Percentiles rank a stretch among this genome's conserved stretches.
These are phyloP conservation scores for sunflower (Helianthus annuus) DNA, from an alignment of 129 eudicot species.

Conservation along the genomic window DNA sequence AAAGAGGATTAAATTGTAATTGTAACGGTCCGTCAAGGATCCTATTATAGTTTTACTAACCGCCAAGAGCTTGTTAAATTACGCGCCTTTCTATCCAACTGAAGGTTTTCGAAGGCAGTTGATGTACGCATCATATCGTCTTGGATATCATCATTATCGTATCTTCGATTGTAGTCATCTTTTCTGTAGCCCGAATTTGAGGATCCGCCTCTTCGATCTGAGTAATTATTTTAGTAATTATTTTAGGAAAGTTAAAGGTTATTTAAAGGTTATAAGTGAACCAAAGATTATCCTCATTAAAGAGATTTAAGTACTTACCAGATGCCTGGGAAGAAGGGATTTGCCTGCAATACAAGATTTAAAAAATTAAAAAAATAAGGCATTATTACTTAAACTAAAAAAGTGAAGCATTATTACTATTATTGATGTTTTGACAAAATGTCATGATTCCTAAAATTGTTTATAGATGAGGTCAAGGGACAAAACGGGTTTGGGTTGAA, in stretches of 20 bases:
- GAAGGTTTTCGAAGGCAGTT: constrained; percentile 82
- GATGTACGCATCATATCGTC: constrained; percentile 71
- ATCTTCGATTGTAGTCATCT: constrained; percentile 87
- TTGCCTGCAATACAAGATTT: constrained; percentile 51
- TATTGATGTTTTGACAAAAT: neutral
- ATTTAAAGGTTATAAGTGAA: constrained; percentile 13
- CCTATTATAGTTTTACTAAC: constrained; percentile 34
- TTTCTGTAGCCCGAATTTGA: constrained; percentile 72
- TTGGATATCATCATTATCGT: constrained; percentile 64
- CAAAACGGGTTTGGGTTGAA: neutral
- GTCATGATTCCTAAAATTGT: neutral
- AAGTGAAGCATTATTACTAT: neutral
- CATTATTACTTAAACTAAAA: neutral
- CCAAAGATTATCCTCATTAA: neutral
- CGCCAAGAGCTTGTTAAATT: constrained; percentile 81
- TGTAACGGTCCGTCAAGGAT: neutral
- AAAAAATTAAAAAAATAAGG: neutral
- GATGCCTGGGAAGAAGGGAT: constrained; percentile 66
- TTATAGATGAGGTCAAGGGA: neutral
- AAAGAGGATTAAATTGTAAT: neutral
- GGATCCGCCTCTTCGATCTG: constrained; percentile 80
- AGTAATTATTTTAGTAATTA: constrained; percentile 18
- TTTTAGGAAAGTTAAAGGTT: constrained; percentile 9
- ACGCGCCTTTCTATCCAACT: constrained; percentile 88
- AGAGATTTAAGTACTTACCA: constrained; percentile 50